A percentile compares a stretch with the other conserved stretches of the same genome.
Evolutionary conservation across 2,329 filamentous ascomycete genomes (phyloP).

Genomic region (Verticillium albo-atrum): DNA sequence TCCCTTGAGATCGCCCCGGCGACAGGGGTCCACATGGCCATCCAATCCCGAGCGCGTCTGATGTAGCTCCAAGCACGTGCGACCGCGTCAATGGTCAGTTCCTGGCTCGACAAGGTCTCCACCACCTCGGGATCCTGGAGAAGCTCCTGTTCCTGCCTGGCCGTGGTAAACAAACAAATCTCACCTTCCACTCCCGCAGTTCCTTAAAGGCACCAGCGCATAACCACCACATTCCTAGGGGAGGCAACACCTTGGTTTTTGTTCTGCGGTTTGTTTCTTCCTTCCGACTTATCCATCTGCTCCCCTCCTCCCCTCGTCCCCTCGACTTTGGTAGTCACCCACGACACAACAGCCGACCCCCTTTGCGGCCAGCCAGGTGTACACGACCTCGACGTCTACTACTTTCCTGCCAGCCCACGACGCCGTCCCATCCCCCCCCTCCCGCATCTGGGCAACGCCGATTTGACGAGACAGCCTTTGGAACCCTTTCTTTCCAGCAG

Average conservation of each 20-base stretch:
- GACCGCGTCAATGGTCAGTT: neutral
- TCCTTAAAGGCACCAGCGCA: neutral
- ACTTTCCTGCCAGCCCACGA: neutral
- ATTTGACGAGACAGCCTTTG: neutral
- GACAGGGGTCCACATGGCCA: neutral
- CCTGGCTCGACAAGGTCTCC: neutral
- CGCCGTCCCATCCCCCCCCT: neutral
- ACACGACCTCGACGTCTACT: neutral
- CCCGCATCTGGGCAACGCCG: too few relatives aligned
- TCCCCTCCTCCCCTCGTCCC: neutral
- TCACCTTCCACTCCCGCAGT: neutral
- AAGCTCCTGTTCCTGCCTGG: neutral
- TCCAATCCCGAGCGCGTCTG: neutral
- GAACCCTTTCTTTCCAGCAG: neutral
- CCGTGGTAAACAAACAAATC: constrained; percentile 2
- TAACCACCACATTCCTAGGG: constrained; percentile 2
- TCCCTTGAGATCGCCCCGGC: neutral
- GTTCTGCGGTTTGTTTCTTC: neutral
- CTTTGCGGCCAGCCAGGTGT: neutral
- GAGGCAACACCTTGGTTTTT: neutral
- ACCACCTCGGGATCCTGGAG: neutral
- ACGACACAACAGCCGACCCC: neutral
- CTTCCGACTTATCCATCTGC: neutral
- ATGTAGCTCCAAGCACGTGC: neutral
- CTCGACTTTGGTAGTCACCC: neutral